Evolutionary conservation across 1,139 yeast species (phyloP), one percentile per base, ranked within the genome.

Genomic region (Lodderomyces pseudojiufengensis): DNA sequence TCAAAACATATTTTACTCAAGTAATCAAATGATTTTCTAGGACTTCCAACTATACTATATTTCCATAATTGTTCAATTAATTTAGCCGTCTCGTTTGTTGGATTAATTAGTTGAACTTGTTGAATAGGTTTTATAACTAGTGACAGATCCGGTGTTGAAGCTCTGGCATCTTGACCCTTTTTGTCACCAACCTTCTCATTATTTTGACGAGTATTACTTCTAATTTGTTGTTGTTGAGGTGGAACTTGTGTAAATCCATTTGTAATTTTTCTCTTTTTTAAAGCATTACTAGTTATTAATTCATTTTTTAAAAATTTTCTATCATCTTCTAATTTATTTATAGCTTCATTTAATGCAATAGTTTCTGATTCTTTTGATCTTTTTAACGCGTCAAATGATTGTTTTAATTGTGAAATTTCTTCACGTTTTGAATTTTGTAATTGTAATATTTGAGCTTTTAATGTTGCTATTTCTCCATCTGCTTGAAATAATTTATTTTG

Each of bases 401-500:
- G 59, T 32, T 63, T 61, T 32, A 81, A 46, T 16, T 65, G 63
- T 13, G 54, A 54, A n/a, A 71, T 55, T 45, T 74, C 79, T 3
- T 63, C 59, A 3, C 59, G 63, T 37, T 72, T 73, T 29, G 59
- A 69, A 22, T 56, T 55, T 35, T 75, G 76, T 9, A 75, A 50
- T 34, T 71, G 70, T 13, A 70, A 61, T 32, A 85, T 58, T 48
- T 82, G 85, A 13, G 82, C 78, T 39, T 90, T 63, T 16, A 87
- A 65, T 26, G 86, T 80, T 9, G 94, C 80, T 22, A 84, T 78
- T 50, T 87, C 95, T 3, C 95, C 95, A 45, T 73, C 80, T 1
- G 87, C 80, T 27, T 66, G 63, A 42, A 65, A 66, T 9, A 78
- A 46, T 27, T 50, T 54, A 8, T 54, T 45, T 37, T 54, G 56